Conservation (phyloP, 1,139 yeast species). For the Groenewaldozyma sp. region DNA sequence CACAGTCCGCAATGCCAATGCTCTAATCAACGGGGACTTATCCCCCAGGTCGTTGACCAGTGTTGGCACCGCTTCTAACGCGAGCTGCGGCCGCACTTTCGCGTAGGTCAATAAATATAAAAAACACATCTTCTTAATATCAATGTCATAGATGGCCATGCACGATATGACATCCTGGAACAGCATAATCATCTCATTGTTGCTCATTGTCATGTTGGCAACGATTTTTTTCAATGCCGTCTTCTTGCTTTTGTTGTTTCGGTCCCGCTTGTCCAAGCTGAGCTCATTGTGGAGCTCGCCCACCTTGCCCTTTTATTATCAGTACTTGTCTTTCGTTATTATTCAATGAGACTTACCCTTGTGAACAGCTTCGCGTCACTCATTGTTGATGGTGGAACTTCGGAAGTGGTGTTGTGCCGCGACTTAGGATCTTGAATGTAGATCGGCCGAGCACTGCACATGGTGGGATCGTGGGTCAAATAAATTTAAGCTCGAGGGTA, state of each 20-base stretch:
- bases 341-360: slow-evolving; percentile 18
- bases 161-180: slow-evolving; percentile 59
- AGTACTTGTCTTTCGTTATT: not conserved
- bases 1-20: slow-evolving; percentile 57
- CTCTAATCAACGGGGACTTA: slow-evolving; percentile 35
- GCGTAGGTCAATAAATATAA: slow-evolving; percentile 53
- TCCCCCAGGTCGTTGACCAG: slow-evolving; percentile 44
- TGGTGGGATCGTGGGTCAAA: too few species aligned
- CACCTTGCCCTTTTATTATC: slow-evolving; percentile 38
- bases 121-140: slow-evolving; percentile 54
- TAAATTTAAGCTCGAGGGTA: too few species aligned
- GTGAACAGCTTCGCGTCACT: slow-evolving; percentile 26
- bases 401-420: not conserved
- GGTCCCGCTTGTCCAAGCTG: slow-evolving; percentile 45
- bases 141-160: slow-evolving; percentile 58
- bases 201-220: slow-evolving; percentile 78
- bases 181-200: slow-evolving; percentile 60
- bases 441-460: too few species aligned
- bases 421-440: not conserved
- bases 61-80: slow-evolving; percentile 48
- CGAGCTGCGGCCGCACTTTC: slow-evolving; percentile 45
- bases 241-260: slow-evolving; percentile 39
- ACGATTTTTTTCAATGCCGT: slow-evolving; percentile 63
- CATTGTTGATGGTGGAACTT: slow-evolving; percentile 11
- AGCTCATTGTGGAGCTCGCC: slow-evolving; percentile 50